Evolutionary conservation across 768 basidiomycete species (phyloP), one percentile per base, ranked within the genome.

Genomic region (Rhodosporidiobolus sp.): DNA sequence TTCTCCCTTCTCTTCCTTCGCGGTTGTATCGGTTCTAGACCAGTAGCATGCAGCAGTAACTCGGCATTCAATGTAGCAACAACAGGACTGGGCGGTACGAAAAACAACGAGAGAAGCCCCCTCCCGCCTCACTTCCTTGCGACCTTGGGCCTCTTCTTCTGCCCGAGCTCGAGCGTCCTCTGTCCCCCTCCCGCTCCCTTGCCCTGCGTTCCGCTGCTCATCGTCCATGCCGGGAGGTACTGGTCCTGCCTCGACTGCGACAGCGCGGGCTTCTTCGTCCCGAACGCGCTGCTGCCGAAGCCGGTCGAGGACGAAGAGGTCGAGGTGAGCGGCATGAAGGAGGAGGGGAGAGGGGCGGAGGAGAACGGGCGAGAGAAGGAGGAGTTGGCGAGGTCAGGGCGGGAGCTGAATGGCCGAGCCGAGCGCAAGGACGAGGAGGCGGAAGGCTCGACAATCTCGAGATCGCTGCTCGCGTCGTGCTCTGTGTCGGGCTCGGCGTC

Each of bases 391-490:
- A 59, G 58, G 45, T 38, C 43, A 4, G 58, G 58, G 16, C 28
- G 38, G 1, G 58, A 59, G 22, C 35, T 4, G 16, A 59, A 26
- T 10, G 58, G 58, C 5, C 30, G 54, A 19, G n/a, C n/a, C n/a
- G 28, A 43, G 38, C 38, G 54, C 8, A 30, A 55, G 30, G 12
- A 16, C 8, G 54, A 55, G 30, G 30, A 16, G 8, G 54, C 32
- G 55, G 26, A 8, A 38, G 58, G 38, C n/a, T 57, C 49, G 56
- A 66, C 48, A n/a, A 66, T 28, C 34, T 65, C 65, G 26, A 52
- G 22, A 26, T 28, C 46, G 45, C 55, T 34, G 48, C 32, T 22
- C 28, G 22, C 56, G 3, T 35, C 60, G 10, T 32, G 3, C 26
- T 12, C 58, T 14, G 43, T 38, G 4, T 46, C 43, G 11, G 24